Evolutionary conservation across 192 early-diverging fungal species (phyloP).

Genomic region (Mortierella hygrophila): DNA sequence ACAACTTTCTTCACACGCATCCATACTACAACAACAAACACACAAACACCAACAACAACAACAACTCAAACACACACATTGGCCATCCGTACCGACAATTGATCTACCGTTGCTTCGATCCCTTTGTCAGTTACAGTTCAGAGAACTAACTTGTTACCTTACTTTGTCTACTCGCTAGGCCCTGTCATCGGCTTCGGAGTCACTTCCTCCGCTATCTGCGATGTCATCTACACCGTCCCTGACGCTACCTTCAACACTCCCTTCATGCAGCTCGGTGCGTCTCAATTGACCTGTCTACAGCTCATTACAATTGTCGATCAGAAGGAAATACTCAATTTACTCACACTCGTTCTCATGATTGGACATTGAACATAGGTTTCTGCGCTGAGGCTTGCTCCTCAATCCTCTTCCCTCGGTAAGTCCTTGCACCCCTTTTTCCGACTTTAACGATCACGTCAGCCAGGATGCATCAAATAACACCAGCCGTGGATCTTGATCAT

Average conservation of each 20-base stretch:
- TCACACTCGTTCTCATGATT: neutral
- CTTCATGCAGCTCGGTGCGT: constrained; percentile 77
- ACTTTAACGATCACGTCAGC: neutral
- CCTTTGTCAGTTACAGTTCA: neutral
- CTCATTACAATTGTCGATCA: neutral
- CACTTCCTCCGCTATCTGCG: constrained; percentile 76
- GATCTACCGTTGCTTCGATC: neutral
- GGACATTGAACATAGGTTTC: constrained; percentile 59
- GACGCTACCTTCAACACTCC: constrained; percentile 79
- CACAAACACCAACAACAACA: neutral
- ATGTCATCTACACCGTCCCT: constrained; percentile 74
- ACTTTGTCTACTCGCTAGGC: constrained; percentile 37
- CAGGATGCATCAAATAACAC: neutral
- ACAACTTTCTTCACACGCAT: neutral
- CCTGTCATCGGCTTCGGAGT: constrained; percentile 78
- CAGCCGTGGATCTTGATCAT: neutral
- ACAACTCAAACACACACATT: neutral
- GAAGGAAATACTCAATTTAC: neutral
- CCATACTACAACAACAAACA: neutral
- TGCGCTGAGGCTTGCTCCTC: constrained; percentile 83
- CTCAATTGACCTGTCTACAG: neutral
- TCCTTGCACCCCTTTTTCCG: too few species aligned
- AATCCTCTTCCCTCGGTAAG: constrained; percentile 71
- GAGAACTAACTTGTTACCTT: neutral
- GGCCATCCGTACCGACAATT: neutral